Base-by-base conservation (phyloP, 2,329 filamentous ascomycete species). In the Metarhizium sp. region DNA sequence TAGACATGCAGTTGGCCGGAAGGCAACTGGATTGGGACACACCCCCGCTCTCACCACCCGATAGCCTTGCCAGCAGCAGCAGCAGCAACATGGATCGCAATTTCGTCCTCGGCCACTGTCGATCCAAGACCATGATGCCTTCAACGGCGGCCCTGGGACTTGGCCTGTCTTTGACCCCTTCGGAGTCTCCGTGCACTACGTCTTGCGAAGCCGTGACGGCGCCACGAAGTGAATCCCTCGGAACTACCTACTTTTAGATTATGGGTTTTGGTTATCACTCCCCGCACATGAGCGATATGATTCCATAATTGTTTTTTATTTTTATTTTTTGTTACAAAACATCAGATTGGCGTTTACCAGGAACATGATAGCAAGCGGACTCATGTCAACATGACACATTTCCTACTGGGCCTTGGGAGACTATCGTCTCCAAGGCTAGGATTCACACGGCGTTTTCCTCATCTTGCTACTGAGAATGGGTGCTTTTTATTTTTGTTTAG, bases 1-100 rank as follows among this genome's bases (percentile, higher is more conserved):
- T 78, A 55, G 82, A 86, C 63, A 87, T 87, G 80, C 77, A 81
- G 65, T 77, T 83, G 50, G 83, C 82, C 6, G 80, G 61, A 7
- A 64, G 64, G 18, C 65, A 71, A 45, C 59, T 61, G 36, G 61
- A 63, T 42, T 64, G 62, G 61, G 59, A 63, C 11, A 30, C 58
- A n/a, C 59, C 62, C 47, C 62, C 66, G 52, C 64, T 62, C 49
- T 66, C 64, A 11, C 66, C 66, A 13, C 67, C 65, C 8, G 64
- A 68, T 55, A 67, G 64, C 55, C 53, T 57, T n/a, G 58, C 20
- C 20, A 30, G 52, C 36, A 50, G 20, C 20, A 50, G 20, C 20
- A 7, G 50, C 52, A 47, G 63, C 57, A 64, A 64, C 47, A 64
- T 65, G 20, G 61, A 65, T 29, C 59, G 58, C 25, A 55, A 48